Evolutionary conservation across 1,284 basidiomycete genomes (phyloP), one percentile per base, ranked within the genome.

Genomic region (Blastosporella zonata): DNA sequence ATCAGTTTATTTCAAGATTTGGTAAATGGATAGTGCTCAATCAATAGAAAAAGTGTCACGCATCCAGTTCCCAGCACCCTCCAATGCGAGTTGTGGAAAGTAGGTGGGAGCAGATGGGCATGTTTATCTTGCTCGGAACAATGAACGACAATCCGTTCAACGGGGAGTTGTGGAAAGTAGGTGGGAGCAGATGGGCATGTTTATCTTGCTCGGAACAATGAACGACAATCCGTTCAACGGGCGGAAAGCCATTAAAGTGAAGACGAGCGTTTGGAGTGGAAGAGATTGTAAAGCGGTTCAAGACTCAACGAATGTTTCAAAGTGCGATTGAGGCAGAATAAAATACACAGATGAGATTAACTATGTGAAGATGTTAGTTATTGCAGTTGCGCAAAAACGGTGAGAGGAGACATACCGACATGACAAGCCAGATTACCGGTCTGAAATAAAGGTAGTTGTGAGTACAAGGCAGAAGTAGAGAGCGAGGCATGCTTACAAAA

Each of bases 201-300:
- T 61, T 42, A 73, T 90, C 64, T 91, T 67, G 87, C 88, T 91
- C 87, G 64, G 65, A 79, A 82, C 81, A 91, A 90, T 91, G 88
- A 76, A 75, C 84, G 76, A 74, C 80, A 68, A 79, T 67, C 78
- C 82, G 81, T 87, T 58, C 61, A 62, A 57, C 36, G 59, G 63
- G 68, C 74, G 77, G 78, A 74, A 78, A 65, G 81, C 79, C 81
- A 79, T 82, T 78, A 90, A 90, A 91, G 87, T 90, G 87, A 84
- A 70, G 71, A 76, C 77, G 79, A 76, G 66, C 69, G 28, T 44
- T n/a, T 39, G 23, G 50, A 34, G 13, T 10, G 2, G 18, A n/a
- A 25, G 31, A 6, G 29, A 12, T 17, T 21, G 20, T 43, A 8
- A 47, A n/a, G 3, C 29, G 46, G 40, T 35, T 34, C 39, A 21